Conservation (phyloP, 73 alveolate genomes). For the Diophrys sp. region DNA sequence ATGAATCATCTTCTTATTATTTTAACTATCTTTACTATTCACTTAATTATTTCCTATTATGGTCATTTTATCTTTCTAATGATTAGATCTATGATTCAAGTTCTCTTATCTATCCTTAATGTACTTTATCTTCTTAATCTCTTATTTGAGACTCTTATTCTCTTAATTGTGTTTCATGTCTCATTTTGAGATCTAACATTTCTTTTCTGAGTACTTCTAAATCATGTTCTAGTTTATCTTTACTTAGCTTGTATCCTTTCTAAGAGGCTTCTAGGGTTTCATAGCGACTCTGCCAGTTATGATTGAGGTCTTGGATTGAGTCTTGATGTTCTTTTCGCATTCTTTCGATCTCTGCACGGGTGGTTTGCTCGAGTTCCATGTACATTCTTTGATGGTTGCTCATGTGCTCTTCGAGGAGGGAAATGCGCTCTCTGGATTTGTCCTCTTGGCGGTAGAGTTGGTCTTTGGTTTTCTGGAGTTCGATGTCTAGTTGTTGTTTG, state of each 20-base stretch:
- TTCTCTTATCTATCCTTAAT: not conserved
- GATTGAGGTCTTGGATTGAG: slow-evolving; percentile 6
- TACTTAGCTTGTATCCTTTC: not conserved
- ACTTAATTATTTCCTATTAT: not conserved
- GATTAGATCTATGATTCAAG: not conserved
- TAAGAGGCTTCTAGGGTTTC: not conserved
- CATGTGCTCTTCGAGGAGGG: slow-evolving; percentile 40
- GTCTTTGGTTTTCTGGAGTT: slow-evolving; percentile 29
- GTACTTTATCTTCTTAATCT: not conserved
- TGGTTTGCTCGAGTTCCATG: slow-evolving; percentile 35
- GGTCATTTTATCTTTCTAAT: not conserved
- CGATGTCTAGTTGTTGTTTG: slow-evolving; percentile 26
- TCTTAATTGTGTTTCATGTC: slow-evolving; percentile 4
- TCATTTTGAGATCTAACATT: not conserved
- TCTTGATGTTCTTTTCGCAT: slow-evolving; percentile 22
- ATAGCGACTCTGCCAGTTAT: not conserved
- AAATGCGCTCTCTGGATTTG: slow-evolving; percentile 14
- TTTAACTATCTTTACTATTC: not conserved
- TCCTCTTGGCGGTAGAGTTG: slow-evolving; percentile 7
- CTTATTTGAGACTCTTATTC: not conserved
- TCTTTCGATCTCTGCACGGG: slow-evolving; percentile 19
- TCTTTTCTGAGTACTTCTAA: not conserved
- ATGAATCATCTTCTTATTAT: not conserved
- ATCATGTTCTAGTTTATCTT: slow-evolving; percentile 5
- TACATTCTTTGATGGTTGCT: slow-evolving; percentile 18